Percentiles rank a stretch among this genome's conserved stretches.
Conservation (phyloP, 495 filamentous ascomycete genomes). For the Apiosordaria backusii region DNA sequence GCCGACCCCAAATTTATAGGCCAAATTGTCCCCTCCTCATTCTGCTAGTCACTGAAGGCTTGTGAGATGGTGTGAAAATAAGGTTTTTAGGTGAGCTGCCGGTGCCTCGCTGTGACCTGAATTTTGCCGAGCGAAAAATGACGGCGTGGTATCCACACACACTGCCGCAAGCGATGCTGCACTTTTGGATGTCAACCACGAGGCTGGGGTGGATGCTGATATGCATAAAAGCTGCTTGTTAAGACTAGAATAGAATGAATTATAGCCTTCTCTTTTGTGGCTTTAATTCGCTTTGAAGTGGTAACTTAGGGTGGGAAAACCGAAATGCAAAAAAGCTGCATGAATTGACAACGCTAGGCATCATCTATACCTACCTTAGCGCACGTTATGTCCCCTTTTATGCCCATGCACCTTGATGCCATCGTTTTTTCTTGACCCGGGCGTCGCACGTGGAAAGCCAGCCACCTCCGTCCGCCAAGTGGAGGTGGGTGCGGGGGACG, state of each 20-base stretch:
- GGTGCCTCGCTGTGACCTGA: neutral
- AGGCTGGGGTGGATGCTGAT: neutral
- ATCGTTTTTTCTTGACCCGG: neutral
- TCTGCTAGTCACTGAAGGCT: neutral
- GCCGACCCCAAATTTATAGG: neutral
- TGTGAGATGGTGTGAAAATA: neutral
- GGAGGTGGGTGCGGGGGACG: neutral
- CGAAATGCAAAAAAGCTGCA: neutral
- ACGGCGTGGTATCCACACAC: neutral
- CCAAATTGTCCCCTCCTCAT: neutral
- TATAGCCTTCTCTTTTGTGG: too few species aligned
- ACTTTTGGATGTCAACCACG: neutral
- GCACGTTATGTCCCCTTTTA: neutral
- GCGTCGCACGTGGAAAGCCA: neutral
- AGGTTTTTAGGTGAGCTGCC: neutral
- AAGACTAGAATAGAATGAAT: too few species aligned
- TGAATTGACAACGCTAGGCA: neutral
- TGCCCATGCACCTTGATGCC: too few species aligned
- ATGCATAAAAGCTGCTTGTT: neutral
- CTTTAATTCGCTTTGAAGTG: too few species aligned
- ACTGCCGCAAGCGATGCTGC: neutral
- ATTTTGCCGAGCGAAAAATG: neutral
- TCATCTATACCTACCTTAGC: too few species aligned
- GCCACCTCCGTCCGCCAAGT: neutral
- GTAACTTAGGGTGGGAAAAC: too few species aligned